Base-by-base conservation (phyloP, 2,329 filamentous ascomycete species). In the Emydomyces testavorans region DNA sequence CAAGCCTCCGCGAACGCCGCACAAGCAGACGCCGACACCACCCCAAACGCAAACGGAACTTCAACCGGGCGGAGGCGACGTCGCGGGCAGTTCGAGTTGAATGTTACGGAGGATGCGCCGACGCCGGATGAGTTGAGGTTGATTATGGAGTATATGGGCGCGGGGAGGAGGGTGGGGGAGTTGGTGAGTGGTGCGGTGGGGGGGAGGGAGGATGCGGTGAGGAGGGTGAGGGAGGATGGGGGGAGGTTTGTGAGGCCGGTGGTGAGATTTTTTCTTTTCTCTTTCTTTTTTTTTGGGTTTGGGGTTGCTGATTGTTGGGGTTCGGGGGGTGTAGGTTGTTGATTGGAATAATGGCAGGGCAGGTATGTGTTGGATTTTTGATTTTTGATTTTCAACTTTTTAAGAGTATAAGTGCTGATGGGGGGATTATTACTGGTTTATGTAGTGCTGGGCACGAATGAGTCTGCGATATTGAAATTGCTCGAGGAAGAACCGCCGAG, bases 271-370 rank as follows among this genome's bases (percentile, higher is more conserved):
- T 34, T 11, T 34, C 13, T 48, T 15, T 21, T 34, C 26, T 31
- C 4, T 24, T 13, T 7, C 11, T 49, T 24, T 26, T 29, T 39
- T 11, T 48, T 31, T 53, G 34, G 10, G 10, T 44, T 51, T 37
- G 31, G 24, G 46, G 47, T 43, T 4, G 21, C 45, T 31, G 46
- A 39, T 31, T 32, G 6, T 21, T 37, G n/a, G n/a, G n/a, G n/a
- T n/a, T n/a, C n/a, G n/a, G n/a, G n/a, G n/a, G n/a, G n/a, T n/a
- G n/a, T 32, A 65, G 68, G 66, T 83, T 50, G 90, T 96, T 45
- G 90, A 96, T 64, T 96, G 92, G 92, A 86, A 83, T 63, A 89
- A 90, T 64, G 92, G 89, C 54, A 84, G 80, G 64, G 90, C 82
- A 39, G 72, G 84, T 69, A 65, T 48, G 68, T 62, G 46, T 24